These are phyloP conservation scores for Aspergillus calidoustus DNA, from an alignment of 2,329 filamentous ascomycete species.

Conservation along the genomic window DNA sequence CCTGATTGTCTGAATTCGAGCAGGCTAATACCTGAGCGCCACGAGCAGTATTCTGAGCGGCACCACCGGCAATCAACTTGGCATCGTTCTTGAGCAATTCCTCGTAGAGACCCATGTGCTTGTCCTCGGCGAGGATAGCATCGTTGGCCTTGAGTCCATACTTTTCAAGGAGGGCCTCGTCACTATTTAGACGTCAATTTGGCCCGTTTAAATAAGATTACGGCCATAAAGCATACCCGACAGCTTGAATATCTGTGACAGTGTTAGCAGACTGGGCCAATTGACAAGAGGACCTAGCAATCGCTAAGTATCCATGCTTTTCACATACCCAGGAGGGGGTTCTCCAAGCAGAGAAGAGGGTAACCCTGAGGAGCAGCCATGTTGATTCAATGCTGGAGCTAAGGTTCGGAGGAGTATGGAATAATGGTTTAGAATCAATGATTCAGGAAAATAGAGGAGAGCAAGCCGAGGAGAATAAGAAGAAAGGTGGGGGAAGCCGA, in stretches of 20 bases:
- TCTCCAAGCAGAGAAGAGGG: conserved; percentile 91
- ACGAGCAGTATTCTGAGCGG: conserved; percentile 95
- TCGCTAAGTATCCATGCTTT: neutral
- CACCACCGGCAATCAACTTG: conserved; percentile 93
- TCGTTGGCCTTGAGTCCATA: conserved; percentile 95
- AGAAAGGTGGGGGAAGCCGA: conserved; percentile 6
- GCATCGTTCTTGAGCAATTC: conserved; percentile 84
- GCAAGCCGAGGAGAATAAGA: neutral
- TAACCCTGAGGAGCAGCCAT: conserved; percentile 82
- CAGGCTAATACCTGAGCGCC: conserved; percentile 70
- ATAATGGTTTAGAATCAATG: conserved; percentile 6
- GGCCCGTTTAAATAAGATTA: conserved; percentile 1
- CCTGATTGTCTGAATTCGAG: neutral
- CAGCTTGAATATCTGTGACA: conserved; percentile 80
- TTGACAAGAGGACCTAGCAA: neutral
- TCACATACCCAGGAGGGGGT: conserved; percentile 82
- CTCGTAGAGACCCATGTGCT: conserved; percentile 89
- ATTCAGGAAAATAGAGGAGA: conserved; percentile 14
- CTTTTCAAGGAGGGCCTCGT: conserved; percentile 84
- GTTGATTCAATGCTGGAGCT: conserved; percentile 29
- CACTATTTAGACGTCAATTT: conserved; percentile 53
- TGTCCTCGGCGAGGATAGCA: conserved; percentile 91
- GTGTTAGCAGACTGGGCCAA: conserved; percentile 25
- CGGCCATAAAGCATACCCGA: conserved; percentile 58
- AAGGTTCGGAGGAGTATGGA: conserved; percentile 4